Base-by-base conservation (phyloP, 192 early-diverging fungal species). In the Umbelopsis sp. region DNA sequence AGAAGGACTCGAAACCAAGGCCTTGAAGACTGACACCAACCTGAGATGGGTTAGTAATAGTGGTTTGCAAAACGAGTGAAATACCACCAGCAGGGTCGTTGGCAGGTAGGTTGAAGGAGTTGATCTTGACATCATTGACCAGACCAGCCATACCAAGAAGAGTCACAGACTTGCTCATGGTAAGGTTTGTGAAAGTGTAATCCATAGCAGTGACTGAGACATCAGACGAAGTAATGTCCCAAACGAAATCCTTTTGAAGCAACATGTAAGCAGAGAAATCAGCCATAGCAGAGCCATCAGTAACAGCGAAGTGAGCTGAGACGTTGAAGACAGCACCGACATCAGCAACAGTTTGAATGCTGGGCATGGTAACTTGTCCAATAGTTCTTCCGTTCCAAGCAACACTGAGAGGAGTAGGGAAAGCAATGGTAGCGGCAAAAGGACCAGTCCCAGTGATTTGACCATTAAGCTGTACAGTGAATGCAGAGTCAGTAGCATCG, bases 61-160 rank as follows among this genome's bases (percentile, higher is more conserved):
- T 85, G 56, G 84, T 91, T 29, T 81, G 83, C 70, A 91, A 88
- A 41, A 68, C 65, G 71, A 90, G 80, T 51, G 79, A 85, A 70
- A 91, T 89, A 56, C 81, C 87, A 47, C 85, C 91, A 8, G 71
- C 26, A 52, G 82, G 74, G 41, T 82, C 82, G 62, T 87, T 84
- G 24, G 76, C 73, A 25, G 86, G 86, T 25, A 87, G 69, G 71
- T 88, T 83, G 47, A 82, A 85, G 1, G 71, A 71, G 14, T 70
- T 45, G 32, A 84, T 77, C 45, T 50, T 66, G 22, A 83, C 77
- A 59, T 62, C 72, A 25, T 68, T 52, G 5, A 69, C 67, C 31
- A 88, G 80, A 32, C 81, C 81, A 45, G 72, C 65, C 62, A 83
- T 77, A 41, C 82, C 84, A 47, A 66, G 52, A n/a, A 85, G 72